Evolutionary conservation across 1,139 yeast species (phyloP), one percentile per base, ranked within the genome.

Genomic region (Magnusiomyces suaveolens): DNA sequence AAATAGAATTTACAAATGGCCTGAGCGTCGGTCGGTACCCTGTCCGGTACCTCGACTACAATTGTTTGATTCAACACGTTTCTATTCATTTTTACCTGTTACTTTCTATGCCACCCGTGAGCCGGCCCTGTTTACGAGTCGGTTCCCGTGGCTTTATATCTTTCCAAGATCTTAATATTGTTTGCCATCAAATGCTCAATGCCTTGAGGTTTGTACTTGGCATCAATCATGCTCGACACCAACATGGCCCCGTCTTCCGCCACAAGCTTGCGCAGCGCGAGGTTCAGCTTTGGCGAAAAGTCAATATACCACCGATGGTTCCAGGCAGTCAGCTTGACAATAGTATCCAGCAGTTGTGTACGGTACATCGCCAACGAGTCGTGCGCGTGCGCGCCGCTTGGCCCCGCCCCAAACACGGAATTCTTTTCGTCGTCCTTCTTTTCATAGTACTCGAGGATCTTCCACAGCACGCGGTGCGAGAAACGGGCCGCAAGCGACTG

Each of bases 291-390:
- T 29, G 94, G 87, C 10, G 95, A 83, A 64, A 89, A 90, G 62
- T 90, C 96, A 60, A 83, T 80, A 71, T 92, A 94, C 98, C 98
- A 94, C 66, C 98, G 81, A 70, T 89, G 97, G 66, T 89, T 87
- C 97, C 97, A 92, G 23, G 95, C 95, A 41, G 85, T 74, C 56
- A 92, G 73, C 63, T 84, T 85, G 51, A 89, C 87, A 57, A 83
- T 73, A 46, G 86, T 73, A 59, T 85, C 92, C 61, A 89, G 38
- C 18, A 38, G 32, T 8, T 14, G 29, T 20, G 49, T 32, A 8
- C 51, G 47, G 44, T 25, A 32, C 21, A 16, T 21, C 2, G 41
- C 36, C 36, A 29, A 29, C 12, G 36, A 8, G 23, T n/a, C 39
- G 4, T 24, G 33, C 1, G 43, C 18, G n/a, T n/a, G n/a, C n/a